Evolutionary conservation across 805 yeast genomes (phyloP), one percentile per base, ranked within the genome.

Genomic region (Helenozyma rhizophorensis): DNA sequence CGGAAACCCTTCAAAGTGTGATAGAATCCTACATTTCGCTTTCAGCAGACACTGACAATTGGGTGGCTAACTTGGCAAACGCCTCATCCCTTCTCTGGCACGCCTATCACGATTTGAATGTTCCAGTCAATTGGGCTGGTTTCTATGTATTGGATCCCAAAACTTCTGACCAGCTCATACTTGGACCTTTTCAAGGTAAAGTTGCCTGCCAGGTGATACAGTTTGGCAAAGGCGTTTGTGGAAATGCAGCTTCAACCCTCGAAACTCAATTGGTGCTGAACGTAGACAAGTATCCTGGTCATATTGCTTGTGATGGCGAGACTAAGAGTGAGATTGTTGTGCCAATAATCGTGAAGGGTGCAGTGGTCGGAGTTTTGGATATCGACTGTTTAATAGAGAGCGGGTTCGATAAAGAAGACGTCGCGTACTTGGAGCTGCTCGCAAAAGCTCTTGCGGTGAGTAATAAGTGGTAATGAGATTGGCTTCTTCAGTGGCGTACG

Each of bases 271-370:
- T 88, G 6, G 96, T 90, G 9, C 67, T 71, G 1, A 76, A 90
- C 54, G 97, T 90, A 2, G 68, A 81, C 14, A 55, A 72, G 45
- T 87, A 77, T 48, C 95, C 95, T 0, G 95, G 95, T 1, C 97
- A 90, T 54, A 93, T 90, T 43, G 97, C 97, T 0, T 90, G 98
- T 61, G 98, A 93, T 60, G 95, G 96, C 0, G 95, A 80, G 37
- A 90, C 97, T 0, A 73, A 82, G 42, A 83, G 95, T 55, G 98
- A 90, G 53, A 83, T 90, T 19, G 97, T 93, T 14, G 89, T 90
- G 2, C 97, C 97, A 0, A 74, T 89, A 6, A 22, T 57, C 2
- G 49, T 77, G 0, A 54, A 54, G 17, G 58, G 60, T 3, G 49
- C 49, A 11, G 60, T 78, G 1, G 48, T 74, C 13, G 97, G 93